Evolutionary conservation across 495 filamentous ascomycete genomes (phyloP), one percentile per base, ranked within the genome.

Genomic region (Amphirosellinia nigrospora): DNA sequence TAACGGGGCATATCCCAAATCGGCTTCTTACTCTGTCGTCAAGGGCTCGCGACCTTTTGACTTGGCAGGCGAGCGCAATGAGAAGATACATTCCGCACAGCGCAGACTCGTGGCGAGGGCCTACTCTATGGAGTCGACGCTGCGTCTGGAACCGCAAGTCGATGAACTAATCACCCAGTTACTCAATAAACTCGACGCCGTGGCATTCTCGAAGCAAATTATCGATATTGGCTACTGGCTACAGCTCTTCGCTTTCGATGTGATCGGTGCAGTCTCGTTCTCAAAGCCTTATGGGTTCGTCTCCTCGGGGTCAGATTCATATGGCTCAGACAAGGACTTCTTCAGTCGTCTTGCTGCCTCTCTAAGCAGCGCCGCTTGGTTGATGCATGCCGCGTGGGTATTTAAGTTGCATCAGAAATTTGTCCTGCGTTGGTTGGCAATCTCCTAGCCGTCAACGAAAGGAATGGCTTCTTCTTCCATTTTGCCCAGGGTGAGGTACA

Each of bases 81-180:
- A 72, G 41, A 72, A 72, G 52, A 50, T 72, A 9, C 66, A 72
- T 41, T 23, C 46, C 7, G 50, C 62, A 19, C 70, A 72, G 38
- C 70, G 70, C 52, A 69, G 48, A 41, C 70, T 69, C 28, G 70
- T 72, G 5, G 66, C 70, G 10, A 50, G 66, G 5, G 58, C 59
- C 11, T 72, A 72, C 45, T 59, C 70, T 1, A 64, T 72, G 70
- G 70, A 70, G 34, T 72, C 66, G 11, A 65, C 46, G 21, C 21
- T 53, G 26, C 45, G 63, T 16, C 60, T 72, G 2, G 70, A 72
- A 39, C 21, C 70, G 28, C 70, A 69, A 11, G 32, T 72, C 4
- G 28, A 72, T 50, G 45, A 45, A 10, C 26, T 69, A 23, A 13
- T 72, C n/a, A 39, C 23, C 9, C 9, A 9, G n/a, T 19, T 72